Conservation (phyloP, 2,329 filamentous ascomycete genomes). For the Aspergillus vadensis region DNA sequence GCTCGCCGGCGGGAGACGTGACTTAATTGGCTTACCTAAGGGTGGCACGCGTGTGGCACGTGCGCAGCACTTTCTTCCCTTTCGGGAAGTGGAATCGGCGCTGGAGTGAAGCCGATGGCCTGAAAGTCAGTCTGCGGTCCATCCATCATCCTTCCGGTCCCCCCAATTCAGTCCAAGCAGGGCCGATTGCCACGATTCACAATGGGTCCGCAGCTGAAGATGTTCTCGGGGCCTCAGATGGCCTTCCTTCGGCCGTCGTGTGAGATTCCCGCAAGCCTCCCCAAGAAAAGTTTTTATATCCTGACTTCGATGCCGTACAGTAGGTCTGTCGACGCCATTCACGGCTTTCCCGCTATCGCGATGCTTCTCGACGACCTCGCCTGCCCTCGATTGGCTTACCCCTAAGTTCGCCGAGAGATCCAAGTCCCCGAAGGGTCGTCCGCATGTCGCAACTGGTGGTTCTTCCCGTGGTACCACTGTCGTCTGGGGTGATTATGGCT, state of each 20-base stretch:
- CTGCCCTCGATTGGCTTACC: conserved; percentile 72
- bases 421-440: conserved; percentile 85
- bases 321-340: conserved; percentile 33
- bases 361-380: conserved; percentile 72
- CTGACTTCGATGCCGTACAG: conserved; percentile 22
- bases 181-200: conserved; percentile 18
- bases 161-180: conserved; percentile 5
- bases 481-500: conserved; percentile 92
- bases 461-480: conserved; percentile 91
- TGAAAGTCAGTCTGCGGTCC: conserved; percentile 23
- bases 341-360: conserved; percentile 51
- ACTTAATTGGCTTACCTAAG: conserved; percentile 31
- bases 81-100: conserved; percentile 26
- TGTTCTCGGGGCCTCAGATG: conserved; percentile 39
- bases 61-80: conserved; percentile 26
- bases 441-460: conserved; percentile 85
- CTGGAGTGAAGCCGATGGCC: conserved; percentile 25
- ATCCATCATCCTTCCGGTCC: conserved; percentile 5
- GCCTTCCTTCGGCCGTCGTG: conserved; percentile 37
- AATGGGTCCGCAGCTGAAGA: conserved; percentile 41
- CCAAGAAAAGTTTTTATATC: conserved; percentile 12
- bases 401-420: conserved; percentile 78
- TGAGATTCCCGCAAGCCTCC: conserved; percentile 23
- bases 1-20: conserved; percentile 20
- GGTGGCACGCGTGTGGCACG: conserved; percentile 24